Base-by-base conservation (phyloP, 306 rosid genomes). In the Cicer yamashitae region DNA sequence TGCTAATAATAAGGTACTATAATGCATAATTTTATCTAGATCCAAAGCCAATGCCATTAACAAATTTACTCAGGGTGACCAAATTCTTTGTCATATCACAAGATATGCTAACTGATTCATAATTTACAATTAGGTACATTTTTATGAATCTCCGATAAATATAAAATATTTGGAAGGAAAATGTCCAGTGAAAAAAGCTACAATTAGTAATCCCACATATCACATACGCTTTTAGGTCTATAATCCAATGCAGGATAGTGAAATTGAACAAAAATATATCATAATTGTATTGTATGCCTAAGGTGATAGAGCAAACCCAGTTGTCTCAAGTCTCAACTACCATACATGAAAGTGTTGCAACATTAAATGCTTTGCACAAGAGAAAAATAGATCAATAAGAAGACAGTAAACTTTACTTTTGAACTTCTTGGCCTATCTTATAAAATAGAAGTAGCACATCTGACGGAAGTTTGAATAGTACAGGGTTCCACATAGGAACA, bases 401-500 rank as follows among this genome's bases (percentile, higher is more conserved):
- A 13, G 71, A 77, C 70, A 50, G 58, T 50, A 76, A 67, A 65
- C 64, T 58, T 78, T 88, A 94, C 97, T 87, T 91, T 76, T 94
- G 91, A 81, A 94, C 97, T 1, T 90, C 94, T 79, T 77, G 92
- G 54, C 98, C 97, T 77, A 91, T 84, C 79, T 83, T 94, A 79
- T 91, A 94, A 84, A 94, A 94, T 56, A 94, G 84, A 82, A 94
- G 96, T 60, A 91, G 54, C 90, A 71, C 98, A 40, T 88, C 85
- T 37, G 98, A 89, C 38, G 97, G 93, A 81, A 94, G 97, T 76
- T 87, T 94, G 79, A 89, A 91, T 75, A 94, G 69, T 11, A 90
- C 97, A 25, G 97, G 98, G 58, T 94, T 94, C 98, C 98, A 94
- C 97, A 94, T 87, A 47, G 98, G 94, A 80, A 91, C 82, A 63